phyloP scores from a whole-genome alignment of 2,329 filamentous ascomycete species.

The Chalaropsis thielavioides region DNA sequence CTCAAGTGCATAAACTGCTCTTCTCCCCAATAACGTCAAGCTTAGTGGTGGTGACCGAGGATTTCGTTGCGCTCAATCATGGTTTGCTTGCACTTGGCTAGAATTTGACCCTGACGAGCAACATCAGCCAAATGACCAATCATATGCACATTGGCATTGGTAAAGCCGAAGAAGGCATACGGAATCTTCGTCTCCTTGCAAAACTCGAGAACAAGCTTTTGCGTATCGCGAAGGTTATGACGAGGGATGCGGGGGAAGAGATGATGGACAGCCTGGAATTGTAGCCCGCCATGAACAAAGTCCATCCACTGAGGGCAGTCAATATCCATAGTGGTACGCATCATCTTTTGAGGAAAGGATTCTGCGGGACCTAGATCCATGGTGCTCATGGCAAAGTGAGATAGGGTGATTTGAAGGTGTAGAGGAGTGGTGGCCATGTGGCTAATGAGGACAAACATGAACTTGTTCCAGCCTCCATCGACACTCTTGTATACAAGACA shows the following conservation, averaged over 20 bases:
- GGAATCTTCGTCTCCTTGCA: slow-evolving; percentile 70
- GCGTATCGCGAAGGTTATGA: slow-evolving; percentile 64
- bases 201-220: slow-evolving; percentile 65
- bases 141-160: slow-evolving; percentile 69
- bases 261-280: slow-evolving; percentile 83
- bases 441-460: slow-evolving; percentile 64
- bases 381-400: slow-evolving; percentile 88
- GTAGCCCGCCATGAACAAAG: slow-evolving; percentile 75
- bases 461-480: slow-evolving; percentile 51
- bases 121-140: slow-evolving; percentile 65
- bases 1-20: background rate
- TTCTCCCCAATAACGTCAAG: background rate
- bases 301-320: slow-evolving; percentile 80
- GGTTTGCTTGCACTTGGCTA: slow-evolving; percentile 54
- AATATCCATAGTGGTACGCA: slow-evolving; percentile 87
- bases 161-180: slow-evolving; percentile 75
- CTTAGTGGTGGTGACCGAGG: slow-evolving; percentile 18
- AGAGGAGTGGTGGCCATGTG: slow-evolving; percentile 69
- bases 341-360: slow-evolving; percentile 79
- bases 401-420: slow-evolving; percentile 81
- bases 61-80: slow-evolving; percentile 17
- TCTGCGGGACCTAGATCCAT: slow-evolving; percentile 70
- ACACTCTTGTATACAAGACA: slow-evolving; percentile 59
- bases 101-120: slow-evolving; percentile 60
- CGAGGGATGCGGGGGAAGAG: slow-evolving; percentile 70